phyloP scores from a whole-genome alignment of 192 early-diverging fungal genomes.

The Backusella circina region DNA sequence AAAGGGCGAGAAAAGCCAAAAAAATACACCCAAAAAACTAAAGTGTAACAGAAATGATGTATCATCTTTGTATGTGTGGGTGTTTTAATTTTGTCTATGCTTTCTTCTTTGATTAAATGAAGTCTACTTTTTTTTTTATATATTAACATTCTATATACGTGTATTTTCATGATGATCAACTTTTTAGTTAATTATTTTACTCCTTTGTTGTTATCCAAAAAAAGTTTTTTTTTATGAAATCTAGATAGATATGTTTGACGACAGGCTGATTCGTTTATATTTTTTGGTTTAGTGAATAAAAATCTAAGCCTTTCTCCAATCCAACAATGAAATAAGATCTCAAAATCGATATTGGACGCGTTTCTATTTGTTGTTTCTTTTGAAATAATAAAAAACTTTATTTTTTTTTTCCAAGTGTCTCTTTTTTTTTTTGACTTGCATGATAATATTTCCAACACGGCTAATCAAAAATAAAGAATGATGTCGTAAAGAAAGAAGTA shows the following conservation, averaged over 20 bases:
- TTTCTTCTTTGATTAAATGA: not conserved
- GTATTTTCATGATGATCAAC: not conserved
- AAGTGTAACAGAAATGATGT: not conserved
- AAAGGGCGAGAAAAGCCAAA: not conserved
- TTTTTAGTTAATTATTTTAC: not conserved
- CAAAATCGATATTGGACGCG: not conserved
- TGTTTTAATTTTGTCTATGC: not conserved
- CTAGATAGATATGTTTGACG: not conserved
- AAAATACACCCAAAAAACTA: not conserved
- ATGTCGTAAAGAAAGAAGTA: not conserved
- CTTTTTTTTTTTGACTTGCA: not conserved
- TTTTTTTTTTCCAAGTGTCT: not conserved
- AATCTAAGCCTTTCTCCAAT: not conserved
- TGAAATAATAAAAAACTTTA: not conserved
- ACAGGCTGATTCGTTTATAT: not conserved
- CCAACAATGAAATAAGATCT: not conserved
- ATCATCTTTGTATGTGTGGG: not conserved
- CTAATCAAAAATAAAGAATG: not conserved
- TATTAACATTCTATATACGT: not conserved
- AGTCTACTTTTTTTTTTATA: not conserved
- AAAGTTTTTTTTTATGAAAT: not conserved
- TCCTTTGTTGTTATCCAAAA: not conserved
- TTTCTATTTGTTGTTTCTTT: not conserved
- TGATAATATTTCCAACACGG: not conserved
- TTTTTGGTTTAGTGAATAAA: not conserved